Evolutionary conservation across 805 yeast genomes (phyloP), one percentile per base, ranked within the genome.

Genomic region (Candida ficus): DNA sequence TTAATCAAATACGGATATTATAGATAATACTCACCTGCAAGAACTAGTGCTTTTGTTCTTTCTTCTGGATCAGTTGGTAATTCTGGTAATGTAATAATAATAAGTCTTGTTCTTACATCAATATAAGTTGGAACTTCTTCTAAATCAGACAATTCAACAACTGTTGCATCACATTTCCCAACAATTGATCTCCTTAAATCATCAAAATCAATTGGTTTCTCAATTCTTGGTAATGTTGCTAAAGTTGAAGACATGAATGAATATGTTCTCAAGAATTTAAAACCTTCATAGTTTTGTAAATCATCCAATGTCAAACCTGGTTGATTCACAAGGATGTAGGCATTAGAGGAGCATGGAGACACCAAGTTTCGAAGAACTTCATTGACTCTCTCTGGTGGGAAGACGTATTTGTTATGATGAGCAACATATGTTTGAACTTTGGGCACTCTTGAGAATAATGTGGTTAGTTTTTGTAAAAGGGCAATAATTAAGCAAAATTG

Each of bases 61-160:
- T 58, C 48, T 3, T 56, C 56, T 7, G 64, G 60, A 18, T 55
- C 57, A 28, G 45, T 51, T 0, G 75, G 70, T 20, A 85, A 62
- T n/a, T 63, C 66, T 3, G 78, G 71, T 43, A 83, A 68, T 29
- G 79, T 70, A 9, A 89, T 61, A 14, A 69, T 62, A 22, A 91
- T 73, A 11, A 86, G 71, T 46, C 95, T 68, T 18, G 75, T 77
- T 20, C 73, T 62, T 1, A 78, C 63, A 53, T 87, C 95, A 29
- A 75, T 68, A 57, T 83, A 85, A 3, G 68, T 60, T 12, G 75
- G 73, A 19, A 74, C 68, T 41, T 67, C 75, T 7, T 71, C 77
- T 57, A 32, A 65, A 61, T 70, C 64, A 6, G 64, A 63, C 10
- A 73, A 64, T 21, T 50, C 52, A 33, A 76, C 52, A 2, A 64